phyloP scores from a whole-genome alignment of 2,329 filamentous ascomycete species.

The Verticillium albo-atrum region DNA sequence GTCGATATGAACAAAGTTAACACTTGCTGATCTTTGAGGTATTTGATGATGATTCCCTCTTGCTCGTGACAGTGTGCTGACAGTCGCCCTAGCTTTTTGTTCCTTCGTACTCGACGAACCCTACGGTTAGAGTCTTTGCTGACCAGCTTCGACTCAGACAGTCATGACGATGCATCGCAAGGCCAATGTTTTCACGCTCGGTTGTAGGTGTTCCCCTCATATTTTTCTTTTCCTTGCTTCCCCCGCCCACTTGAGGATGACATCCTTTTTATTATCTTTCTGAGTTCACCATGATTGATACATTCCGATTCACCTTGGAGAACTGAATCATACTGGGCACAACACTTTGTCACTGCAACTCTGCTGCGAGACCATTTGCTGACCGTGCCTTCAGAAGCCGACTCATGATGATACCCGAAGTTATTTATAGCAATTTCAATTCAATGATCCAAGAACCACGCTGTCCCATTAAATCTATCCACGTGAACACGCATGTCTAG shows the following conservation, averaged over 20 bases:
- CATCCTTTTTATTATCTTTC: constrained; percentile 42
- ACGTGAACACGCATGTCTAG: neutral
- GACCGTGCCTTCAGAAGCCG: neutral
- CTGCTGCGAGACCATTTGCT: constrained; percentile 3
- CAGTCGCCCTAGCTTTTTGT: neutral
- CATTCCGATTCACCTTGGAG: constrained; percentile 54
- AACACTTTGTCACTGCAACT: constrained; percentile 12
- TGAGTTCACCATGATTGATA: constrained; percentile 54
- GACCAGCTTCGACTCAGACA: constrained; percentile 4
- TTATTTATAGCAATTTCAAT: neutral
- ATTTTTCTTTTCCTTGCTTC: neutral
- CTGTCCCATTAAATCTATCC: neutral
- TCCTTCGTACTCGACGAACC: neutral
- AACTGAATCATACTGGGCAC: constrained; percentile 42
- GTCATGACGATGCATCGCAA: constrained; percentile 8
- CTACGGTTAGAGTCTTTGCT: constrained; percentile 1
- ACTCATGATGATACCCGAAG: neutral
- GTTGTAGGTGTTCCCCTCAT: neutral
- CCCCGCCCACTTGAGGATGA: constrained; percentile 32
- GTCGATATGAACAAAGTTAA: constrained; percentile 47
- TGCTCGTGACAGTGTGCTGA: neutral
- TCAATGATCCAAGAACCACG: neutral
- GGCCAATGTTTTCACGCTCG: neutral
- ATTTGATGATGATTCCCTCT: constrained; percentile 8
- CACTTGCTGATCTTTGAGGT: constrained; percentile 51